Evolutionary conservation across 2,329 filamentous ascomycete species (phyloP), one percentile per base, ranked within the genome.

Genomic region (Aspergillus neotritici): DNA sequence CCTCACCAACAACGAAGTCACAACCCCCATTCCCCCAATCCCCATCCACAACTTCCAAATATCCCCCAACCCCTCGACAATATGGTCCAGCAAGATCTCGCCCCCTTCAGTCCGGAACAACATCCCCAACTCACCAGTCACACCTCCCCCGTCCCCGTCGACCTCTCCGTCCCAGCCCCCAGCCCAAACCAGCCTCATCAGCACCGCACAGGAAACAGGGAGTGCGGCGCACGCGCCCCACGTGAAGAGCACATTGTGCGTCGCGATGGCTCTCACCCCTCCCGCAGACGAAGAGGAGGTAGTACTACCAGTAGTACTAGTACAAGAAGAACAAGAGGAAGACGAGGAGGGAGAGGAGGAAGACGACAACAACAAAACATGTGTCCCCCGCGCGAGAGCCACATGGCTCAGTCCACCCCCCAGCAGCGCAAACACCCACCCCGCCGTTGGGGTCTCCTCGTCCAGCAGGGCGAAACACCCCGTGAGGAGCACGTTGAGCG

Each of bases 141-240:
- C 14, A 11, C 41, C 25, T 17, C 34, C 35, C n/a, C 36, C 31
- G 10, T 37, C 34, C 28, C 14, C 28, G 17, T n/a, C 10, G 36
- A 36, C 8, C 38, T 43, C 3, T 55, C 17, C 28, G 33, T 15
- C 28, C 33, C 17, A 37, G 57, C 58, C 34, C 40, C 41, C 10
- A 10, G 25, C 37, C 40, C 32, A 30, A 12, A 53, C 56, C 51
- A 72, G 64, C 3, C 63, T 52, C 38, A 69, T 72, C 42, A 72
- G 58, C 37, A 75, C 49, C 1, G 65, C 58, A 4, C 61, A 63
- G 3, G 64, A 61, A 7, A 68, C 49, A 13, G 68, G 67, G 4
- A 75, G 61, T 8, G 71, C 71, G 16, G 71, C 46, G 9, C 65
- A 64, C 70, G 72, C 71, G 2, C 73, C 72, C 43, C 73, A 60